Percentiles rank a stretch among this genome's conserved stretches.
phyloP scores from a whole-genome alignment of 2,329 filamentous ascomycete species.

The Byssochlamys sp. region DNA sequence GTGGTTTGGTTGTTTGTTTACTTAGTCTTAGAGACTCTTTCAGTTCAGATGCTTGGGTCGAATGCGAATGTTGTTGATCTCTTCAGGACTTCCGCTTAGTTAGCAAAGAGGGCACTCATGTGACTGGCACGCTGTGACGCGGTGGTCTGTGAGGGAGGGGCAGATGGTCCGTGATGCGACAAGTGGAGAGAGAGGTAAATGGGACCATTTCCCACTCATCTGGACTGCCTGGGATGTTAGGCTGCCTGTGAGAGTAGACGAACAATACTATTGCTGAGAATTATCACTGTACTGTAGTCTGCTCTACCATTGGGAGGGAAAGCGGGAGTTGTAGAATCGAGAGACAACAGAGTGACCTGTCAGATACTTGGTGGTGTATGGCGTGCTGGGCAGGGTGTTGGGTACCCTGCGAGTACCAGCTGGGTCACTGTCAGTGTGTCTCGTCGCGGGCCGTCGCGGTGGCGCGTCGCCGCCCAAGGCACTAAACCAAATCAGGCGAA shows the following conservation, averaged over 20 bases:
- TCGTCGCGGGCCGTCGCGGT: neutral
- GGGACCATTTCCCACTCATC: neutral
- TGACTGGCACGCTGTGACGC: neutral
- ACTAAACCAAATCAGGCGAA: neutral
- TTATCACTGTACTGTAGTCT: no score
- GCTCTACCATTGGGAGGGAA: no score
- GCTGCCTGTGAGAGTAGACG: no score
- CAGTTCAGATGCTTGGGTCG: neutral
- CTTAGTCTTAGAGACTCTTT: neutral
- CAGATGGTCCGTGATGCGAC: neutral
- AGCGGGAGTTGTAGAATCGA: neutral
- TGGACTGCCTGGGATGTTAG: neutral
- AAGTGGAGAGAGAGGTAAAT: neutral
- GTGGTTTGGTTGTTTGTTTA: neutral
- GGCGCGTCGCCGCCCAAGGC: neutral
- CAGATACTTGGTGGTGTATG: neutral
- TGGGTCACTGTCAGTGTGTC: neutral
- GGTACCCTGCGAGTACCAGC: neutral
- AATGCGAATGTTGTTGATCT: neutral
- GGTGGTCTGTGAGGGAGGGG: neutral
- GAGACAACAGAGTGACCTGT: neutral
- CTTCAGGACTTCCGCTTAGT: neutral
- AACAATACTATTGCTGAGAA: no score
- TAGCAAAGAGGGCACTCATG: neutral
- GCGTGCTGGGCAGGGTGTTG: neutral